Percentiles rank a stretch among this genome's conserved stretches.
Evolutionary conservation across 768 basidiomycete genomes (phyloP).

Genomic region (Coprinellus micaceus): DNA sequence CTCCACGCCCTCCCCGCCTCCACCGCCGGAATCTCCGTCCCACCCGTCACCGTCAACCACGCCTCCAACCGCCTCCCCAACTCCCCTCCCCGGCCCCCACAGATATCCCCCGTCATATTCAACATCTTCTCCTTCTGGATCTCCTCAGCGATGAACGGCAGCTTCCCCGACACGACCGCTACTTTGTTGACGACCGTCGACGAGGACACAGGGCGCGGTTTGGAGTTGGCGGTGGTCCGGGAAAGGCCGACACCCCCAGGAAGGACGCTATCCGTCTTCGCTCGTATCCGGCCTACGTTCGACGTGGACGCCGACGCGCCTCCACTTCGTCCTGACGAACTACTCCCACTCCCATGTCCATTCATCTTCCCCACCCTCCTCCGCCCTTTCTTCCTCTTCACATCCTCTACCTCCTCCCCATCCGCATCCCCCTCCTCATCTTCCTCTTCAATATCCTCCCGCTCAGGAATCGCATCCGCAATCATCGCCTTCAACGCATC

Average conservation of each 20-base stretch:
- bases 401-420: background rate
- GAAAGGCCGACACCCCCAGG: too few relatives aligned
- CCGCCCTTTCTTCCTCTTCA: background rate
- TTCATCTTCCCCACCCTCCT: background rate
- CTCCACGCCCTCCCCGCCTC: background rate
- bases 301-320: background rate
- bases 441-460: slow-evolving; percentile 10
- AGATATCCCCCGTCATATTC: slow-evolving; percentile 68
- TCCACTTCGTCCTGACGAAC: background rate
- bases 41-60: slow-evolving; percentile 53
- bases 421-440: background rate
- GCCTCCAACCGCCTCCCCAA: slow-evolving; percentile 72
- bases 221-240: too few relatives aligned
- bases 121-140: slow-evolving; percentile 68
- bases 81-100: slow-evolving; percentile 78
- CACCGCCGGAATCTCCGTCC: background rate
- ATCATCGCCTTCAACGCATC: slow-evolving; percentile 16
- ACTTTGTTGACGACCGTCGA: slow-evolving; percentile 14
- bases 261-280: background rate
- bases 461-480: slow-evolving; percentile 5
- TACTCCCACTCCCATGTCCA: background rate
- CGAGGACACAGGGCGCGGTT: too few relatives aligned
- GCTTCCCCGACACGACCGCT: slow-evolving; percentile 33
- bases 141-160: slow-evolving; percentile 52
- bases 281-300: too few relatives aligned